Evolutionary conservation across 1,284 basidiomycete species (phyloP), one percentile per base, ranked within the genome.

Genomic region (Irpex sp.): DNA sequence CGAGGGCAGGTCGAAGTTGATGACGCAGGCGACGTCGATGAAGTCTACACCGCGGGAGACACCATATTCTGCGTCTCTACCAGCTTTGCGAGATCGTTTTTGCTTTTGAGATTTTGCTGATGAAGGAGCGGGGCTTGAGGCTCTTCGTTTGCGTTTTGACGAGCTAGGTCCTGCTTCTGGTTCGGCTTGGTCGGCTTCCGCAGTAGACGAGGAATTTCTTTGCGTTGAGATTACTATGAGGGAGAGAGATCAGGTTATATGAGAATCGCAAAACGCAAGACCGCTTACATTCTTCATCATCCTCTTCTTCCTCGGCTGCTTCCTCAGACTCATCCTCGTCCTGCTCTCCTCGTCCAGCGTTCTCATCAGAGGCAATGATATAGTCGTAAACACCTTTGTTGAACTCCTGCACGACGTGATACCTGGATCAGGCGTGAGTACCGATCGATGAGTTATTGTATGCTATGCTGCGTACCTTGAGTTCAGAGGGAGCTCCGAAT

Each of bases 321-420:
- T 73, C 69, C 57, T 73, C 65, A 67, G 80, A 77, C 47, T 75
- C 71, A 28, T 80, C 78, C 0, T 73, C 74, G 58, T 86, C 86
- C 45, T 80, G 78, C 61, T 89, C 84, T 14, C 77, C 74, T 7
- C 77, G 78, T 7, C 79, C 77, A 2, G 84, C 81, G 64, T 83
- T 85, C 75, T 98, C 97, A 72, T 99, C 97, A 2, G 96, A 98
- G 0, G 97, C 97, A 62, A 99, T 97, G 64, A 99, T 96, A 72
- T 98, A 98, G 72, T 99, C 95, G 71, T 98, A 99, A 10, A 96
- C 93, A 6, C 97, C 97, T 69, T 95, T 94, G 77, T 99, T 98
- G 73, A 99, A 99, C 76, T 98, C 96, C 70, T 99, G 95, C 2
- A 99, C 96, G 5, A 93, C 91, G 72, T 99, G 97, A 71, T 96